These are phyloP conservation scores for Elasticomyces elasticus DNA, from an alignment of 495 filamentous ascomycete genomes.

Conservation along the genomic window DNA sequence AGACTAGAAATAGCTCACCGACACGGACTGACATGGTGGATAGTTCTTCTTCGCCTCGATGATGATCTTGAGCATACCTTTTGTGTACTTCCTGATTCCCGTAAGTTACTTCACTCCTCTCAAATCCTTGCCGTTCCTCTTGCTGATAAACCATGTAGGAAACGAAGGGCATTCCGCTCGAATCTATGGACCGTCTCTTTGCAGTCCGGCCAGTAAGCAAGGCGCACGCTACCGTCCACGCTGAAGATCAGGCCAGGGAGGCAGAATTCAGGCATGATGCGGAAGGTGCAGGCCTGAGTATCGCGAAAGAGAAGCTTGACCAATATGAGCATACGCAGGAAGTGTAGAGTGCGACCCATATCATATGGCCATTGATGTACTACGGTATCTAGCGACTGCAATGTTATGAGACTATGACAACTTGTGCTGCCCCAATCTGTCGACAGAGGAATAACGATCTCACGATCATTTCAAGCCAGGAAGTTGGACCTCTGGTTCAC, in stretches of 20 bases:
- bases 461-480: too few relatives aligned
- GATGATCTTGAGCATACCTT: constrained; percentile 57
- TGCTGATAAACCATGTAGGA: constrained; percentile 15
- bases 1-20: not conserved
- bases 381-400: too few relatives aligned
- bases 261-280: constrained; percentile 44
- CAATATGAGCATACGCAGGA: constrained; percentile 15
- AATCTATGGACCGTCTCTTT: constrained; percentile 44
- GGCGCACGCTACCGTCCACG: constrained; percentile 29
- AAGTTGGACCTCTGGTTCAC: too few relatives aligned
- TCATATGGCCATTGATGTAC: too few relatives aligned
- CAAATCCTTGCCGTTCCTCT: not conserved
- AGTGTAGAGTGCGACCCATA: too few relatives aligned
- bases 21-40: not conserved
- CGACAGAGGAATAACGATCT: too few relatives aligned
- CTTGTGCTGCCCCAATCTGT: too few relatives aligned
- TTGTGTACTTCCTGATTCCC: constrained; percentile 39
- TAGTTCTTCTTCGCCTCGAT: constrained; percentile 62
- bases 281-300: constrained; percentile 28
- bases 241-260: constrained; percentile 40
- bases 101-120: not conserved
- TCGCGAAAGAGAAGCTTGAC: constrained; percentile 28
- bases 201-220: constrained; percentile 44
- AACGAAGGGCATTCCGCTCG: constrained; percentile 33
- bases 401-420: too few relatives aligned